Evolutionary conservation across 1,139 yeast species (phyloP).

Genomic region (Suhomyces panamericanus): DNA sequence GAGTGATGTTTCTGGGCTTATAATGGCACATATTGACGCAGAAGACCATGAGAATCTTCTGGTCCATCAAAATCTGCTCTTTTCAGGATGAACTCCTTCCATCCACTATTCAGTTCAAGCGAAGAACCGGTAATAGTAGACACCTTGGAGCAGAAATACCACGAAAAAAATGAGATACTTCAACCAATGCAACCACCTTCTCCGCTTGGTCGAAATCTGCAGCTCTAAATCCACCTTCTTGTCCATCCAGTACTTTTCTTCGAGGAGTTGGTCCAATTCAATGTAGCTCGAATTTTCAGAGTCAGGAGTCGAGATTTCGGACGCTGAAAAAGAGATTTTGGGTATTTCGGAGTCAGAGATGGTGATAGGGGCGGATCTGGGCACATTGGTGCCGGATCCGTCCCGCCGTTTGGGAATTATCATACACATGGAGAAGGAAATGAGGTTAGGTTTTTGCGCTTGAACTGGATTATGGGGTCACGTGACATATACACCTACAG

Average conservation of each 20-base stretch:
- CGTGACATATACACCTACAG: neutral
- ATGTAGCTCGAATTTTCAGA: neutral
- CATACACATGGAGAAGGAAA: neutral
- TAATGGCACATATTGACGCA: no score
- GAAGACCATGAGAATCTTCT: no score
- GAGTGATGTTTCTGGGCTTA: no score
- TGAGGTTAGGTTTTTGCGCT: no score
- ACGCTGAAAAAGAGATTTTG: neutral
- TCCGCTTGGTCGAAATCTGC: neutral
- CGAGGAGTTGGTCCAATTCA: neutral
- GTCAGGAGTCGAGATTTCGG: neutral
- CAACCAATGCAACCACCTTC: no score
- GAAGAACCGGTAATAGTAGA: no score
- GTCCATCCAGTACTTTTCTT: neutral
- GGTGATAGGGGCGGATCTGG: neutral
- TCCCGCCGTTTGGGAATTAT: neutral
- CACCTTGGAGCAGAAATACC: neutral
- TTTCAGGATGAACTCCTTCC: no score
- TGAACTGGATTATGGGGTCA: neutral
- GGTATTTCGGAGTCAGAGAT: neutral
- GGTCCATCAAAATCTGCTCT: no score
- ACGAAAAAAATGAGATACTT: neutral
- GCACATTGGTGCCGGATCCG: neutral
- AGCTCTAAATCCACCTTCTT: neutral
- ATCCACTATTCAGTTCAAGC: no score